Evolutionary conservation across 805 yeast genomes (phyloP), one percentile per base, ranked within the genome.

Genomic region (Candida xiaguanensis): DNA sequence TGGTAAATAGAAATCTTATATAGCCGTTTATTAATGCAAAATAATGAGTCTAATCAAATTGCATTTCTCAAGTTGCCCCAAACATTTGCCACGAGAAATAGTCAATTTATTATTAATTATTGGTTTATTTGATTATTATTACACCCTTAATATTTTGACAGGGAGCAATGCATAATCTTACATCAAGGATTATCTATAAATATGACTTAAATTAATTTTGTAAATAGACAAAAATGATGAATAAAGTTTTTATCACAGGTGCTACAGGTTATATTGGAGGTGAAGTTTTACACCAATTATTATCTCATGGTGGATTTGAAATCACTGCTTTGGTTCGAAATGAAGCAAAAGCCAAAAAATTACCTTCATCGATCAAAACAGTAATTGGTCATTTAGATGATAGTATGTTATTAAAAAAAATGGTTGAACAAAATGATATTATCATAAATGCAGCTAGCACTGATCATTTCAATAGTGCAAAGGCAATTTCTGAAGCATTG

Each of bases 391-490:
- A 41, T 16, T 45, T 61, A 26, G 51, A 52, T 33, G 49, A 46
- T 23, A 8, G 40, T 4, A 45, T 41, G 4, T 15, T 52, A 3
- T 36, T 61, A 13, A 36, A 36, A 13, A 8, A 45, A 15, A 49
- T 55, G 32, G 57, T 51, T 8, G 38, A 35, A 2, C 31, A 30
- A 6, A 54, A 54, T 20, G 65, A 61, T 37, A 48, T 62, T 20
- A 52, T 61, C 24, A 50, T 63, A 29, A 61, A 61, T 46, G 51
- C 65, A 11, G 67, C 63, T 1, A 48, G 53, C 32, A 61, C 50
- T 27, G 59, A 55, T 38, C 59, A 58, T 43, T 51, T 48, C n/a
- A 46, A 53, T 4, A 46, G 55, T 17, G 53, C 51, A 11, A 34
- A 51, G 31, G 43, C 48, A 2, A 41, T 60, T 7, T 48, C 51